Base-by-base conservation (phyloP, 495 filamentous ascomycete genomes). In the Xylaria curta region DNA sequence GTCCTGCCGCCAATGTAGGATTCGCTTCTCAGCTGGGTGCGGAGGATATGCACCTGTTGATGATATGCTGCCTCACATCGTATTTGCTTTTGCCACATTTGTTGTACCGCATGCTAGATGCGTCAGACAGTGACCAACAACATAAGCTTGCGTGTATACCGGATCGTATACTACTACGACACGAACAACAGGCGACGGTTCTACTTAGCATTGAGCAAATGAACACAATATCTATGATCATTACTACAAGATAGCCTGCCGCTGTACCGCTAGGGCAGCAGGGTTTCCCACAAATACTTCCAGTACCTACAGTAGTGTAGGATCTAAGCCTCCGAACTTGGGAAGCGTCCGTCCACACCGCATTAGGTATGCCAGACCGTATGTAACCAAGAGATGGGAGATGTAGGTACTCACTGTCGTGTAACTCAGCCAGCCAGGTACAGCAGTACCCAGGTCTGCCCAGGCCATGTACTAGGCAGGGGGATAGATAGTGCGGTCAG, bases 11-110 rank as follows among this genome's bases (percentile, higher is more conserved):
- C 51, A 69, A 12, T 24, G 60, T 70, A 56, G 47, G 60, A 66
- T 71, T 66, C 47, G 51, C 49, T 71, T 71, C 60, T 56, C 69
- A 64, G 67, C 56, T 61, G 19, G 40, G 44, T 58, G 44, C 51
- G 54, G 51, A 44, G 56, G 44, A 46, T 42, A 53, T 58, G 26
- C 47, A 31, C 51, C 21, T 40, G 19, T 15, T 38, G 15, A 66
- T 40, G 44, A 66, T 40, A 10, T 38, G 53, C 17, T 69, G 40
- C 54, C 54, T 46, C 21, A 56, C 67, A 31, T 49, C 19, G 54
- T 36, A 36, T 38, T 62, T 67, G 56, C 47, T 63, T 62, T 62
- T 63, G 58, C 31, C 44, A 53, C 56, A 26, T 47, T n/a, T 38
- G 56, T 38, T 38, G 58, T 42, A 42, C 9, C 36, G 38, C 8